A percentile compares a stretch with the other conserved stretches of the same genome.
Evolutionary conservation across 2,329 filamentous ascomycete species (phyloP).

Genomic region (Cadophora gregata): DNA sequence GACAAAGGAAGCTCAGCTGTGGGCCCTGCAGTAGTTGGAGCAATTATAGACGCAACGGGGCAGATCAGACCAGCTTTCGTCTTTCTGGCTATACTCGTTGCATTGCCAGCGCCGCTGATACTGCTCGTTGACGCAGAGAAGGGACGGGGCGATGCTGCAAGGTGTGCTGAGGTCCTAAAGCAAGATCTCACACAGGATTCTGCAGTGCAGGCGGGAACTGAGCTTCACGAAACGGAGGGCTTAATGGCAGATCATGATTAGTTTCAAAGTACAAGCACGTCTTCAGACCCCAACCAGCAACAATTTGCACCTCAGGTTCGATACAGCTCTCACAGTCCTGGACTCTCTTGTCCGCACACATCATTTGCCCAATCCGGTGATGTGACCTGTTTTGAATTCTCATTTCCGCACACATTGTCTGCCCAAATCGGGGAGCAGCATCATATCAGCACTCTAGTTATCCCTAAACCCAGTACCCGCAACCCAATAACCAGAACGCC

Average conservation of each 20-base stretch:
- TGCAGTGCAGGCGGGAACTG: constrained; percentile 10
- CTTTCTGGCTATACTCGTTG: constrained; percentile 84
- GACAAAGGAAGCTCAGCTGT: constrained; percentile 96
- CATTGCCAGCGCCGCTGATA: constrained; percentile 82
- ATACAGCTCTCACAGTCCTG: not conserved
- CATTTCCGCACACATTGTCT: not conserved
- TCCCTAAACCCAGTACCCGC: not conserved
- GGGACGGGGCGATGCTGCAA: constrained; percentile 70
- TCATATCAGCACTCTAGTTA: not conserved
- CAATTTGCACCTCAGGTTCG: not conserved
- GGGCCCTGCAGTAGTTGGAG: constrained; percentile 89
- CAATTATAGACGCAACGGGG: constrained; percentile 83
- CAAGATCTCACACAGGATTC: constrained; percentile 16
- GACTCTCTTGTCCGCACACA: not conserved
- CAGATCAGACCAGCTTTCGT: constrained; percentile 86
- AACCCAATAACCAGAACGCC: constrained; percentile 8
- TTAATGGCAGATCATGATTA: constrained; percentile 37
- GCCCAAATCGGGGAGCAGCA: not conserved
- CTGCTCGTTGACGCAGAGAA: constrained; percentile 83
- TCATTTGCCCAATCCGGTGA: not conserved
- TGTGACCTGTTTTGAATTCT: not conserved
- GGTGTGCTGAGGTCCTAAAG: constrained; percentile 54
- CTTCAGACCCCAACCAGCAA: not conserved
- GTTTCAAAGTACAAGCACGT: not conserved
- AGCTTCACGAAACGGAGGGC: constrained; percentile 29